Evolutionary conservation across 1,139 yeast genomes (phyloP).

Genomic region (Geotrichum fermentans): DNA sequence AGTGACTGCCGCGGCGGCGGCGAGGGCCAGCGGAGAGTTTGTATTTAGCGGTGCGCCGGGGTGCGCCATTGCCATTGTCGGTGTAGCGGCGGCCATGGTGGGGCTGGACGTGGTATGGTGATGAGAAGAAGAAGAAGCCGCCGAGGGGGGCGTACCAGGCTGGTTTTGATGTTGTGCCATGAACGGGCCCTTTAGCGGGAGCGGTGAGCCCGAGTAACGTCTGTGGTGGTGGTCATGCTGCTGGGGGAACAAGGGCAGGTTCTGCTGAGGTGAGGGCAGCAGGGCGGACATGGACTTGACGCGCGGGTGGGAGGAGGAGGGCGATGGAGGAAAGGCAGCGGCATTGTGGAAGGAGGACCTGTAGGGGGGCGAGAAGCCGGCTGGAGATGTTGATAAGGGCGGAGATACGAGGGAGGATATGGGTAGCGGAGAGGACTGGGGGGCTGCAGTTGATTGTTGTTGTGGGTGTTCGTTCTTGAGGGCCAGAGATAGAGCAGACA

Average conservation of each 20-base stretch:
- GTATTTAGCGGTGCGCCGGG: constrained; percentile 48
- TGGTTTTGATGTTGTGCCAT: too few relatives aligned
- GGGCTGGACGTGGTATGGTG: too few relatives aligned
- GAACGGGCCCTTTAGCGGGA: too few relatives aligned
- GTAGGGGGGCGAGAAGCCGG: too few relatives aligned
- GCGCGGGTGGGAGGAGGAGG: constrained; percentile 5
- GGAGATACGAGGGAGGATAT: constrained; percentile 5
- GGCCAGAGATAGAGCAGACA: constrained; percentile 10
- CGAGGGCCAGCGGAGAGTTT: constrained; percentile 81
- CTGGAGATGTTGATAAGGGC: too few relatives aligned
- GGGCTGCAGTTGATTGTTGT: background rate
- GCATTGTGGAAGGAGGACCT: too few relatives aligned
- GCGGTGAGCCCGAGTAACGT: too few relatives aligned
- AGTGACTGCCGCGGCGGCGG: constrained; percentile 85
- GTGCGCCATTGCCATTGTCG: background rate
- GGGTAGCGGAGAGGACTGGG: background rate
- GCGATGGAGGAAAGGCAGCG: too few relatives aligned
- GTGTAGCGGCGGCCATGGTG: too few relatives aligned
- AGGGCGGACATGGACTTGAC: background rate
- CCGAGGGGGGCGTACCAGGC: too few relatives aligned
- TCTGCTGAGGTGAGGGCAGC: background rate
- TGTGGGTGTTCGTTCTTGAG: constrained; percentile 8
- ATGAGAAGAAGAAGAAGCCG: too few relatives aligned
- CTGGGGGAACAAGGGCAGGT: background rate
- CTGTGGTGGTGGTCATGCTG: constrained; percentile 3